Conservation (phyloP, 2,329 filamentous ascomycete species). For the Diplodia seriata region DNA sequence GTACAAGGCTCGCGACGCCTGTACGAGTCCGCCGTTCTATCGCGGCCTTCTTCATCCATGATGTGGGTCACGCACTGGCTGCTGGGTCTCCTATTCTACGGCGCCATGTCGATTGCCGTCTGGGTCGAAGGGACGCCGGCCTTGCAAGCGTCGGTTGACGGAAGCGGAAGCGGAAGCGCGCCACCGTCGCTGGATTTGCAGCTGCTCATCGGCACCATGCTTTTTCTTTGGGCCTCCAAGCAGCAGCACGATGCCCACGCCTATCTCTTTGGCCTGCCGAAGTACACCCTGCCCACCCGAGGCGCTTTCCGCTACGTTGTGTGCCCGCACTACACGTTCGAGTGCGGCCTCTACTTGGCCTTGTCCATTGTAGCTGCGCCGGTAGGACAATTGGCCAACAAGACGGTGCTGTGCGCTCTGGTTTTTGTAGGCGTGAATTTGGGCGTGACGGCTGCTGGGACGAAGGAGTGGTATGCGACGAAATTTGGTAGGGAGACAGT, state of each 20-base stretch:
- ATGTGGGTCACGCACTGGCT: slow-evolving; percentile 91
- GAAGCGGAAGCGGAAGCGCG: neutral
- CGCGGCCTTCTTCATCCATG: slow-evolving; percentile 70
- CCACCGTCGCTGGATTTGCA: slow-evolving; percentile 4
- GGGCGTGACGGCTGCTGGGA: slow-evolving; percentile 79
- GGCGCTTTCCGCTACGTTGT: slow-evolving; percentile 75
- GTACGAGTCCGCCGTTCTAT: slow-evolving; percentile 67
- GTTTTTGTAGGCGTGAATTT: slow-evolving; percentile 81
- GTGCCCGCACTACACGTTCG: slow-evolving; percentile 90
- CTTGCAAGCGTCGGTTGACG: slow-evolving; percentile 23
- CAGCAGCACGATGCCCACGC: slow-evolving; percentile 71
- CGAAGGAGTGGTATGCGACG: slow-evolving; percentile 76
- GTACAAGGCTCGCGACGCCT: slow-evolving; percentile 77
- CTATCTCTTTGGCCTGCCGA: slow-evolving; percentile 53
- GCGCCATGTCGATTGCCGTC: slow-evolving; percentile 73
- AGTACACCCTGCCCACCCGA: slow-evolving; percentile 77
- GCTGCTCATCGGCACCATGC: slow-evolving; percentile 48
- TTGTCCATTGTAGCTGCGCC: slow-evolving; percentile 78
- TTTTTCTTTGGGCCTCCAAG: slow-evolving; percentile 73
- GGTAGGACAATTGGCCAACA: slow-evolving; percentile 68
- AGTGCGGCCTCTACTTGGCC: slow-evolving; percentile 83
- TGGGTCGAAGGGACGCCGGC: slow-evolving; percentile 77
- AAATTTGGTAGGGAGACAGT: slow-evolving; percentile 76
- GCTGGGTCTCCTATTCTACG: slow-evolving; percentile 79
- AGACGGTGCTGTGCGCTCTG: slow-evolving; percentile 72